Percentiles rank a stretch among this genome's conserved stretches.
These are phyloP conservation scores for Litsea cubeba DNA, from an alignment of 164 flowering plant genomes.

Conservation along the genomic window DNA sequence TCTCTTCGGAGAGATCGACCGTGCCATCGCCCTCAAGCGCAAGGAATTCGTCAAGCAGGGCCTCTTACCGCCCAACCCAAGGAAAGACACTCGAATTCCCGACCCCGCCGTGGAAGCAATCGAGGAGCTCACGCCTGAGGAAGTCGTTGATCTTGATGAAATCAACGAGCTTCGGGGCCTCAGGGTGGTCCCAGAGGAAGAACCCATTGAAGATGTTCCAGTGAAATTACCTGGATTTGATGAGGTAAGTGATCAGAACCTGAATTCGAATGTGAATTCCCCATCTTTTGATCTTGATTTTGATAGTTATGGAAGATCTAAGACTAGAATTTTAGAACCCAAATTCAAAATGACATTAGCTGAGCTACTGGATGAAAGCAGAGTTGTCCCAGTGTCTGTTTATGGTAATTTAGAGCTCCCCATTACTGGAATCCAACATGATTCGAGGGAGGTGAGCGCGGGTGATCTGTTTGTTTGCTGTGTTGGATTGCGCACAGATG, in stretches of 20 bases:
- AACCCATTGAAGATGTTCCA: conserved; percentile 15
- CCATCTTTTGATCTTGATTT: conserved; percentile 70
- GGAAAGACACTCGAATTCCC: conserved; percentile 20
- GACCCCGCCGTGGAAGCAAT: conserved; percentile 19
- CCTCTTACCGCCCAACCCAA: conserved; percentile 56
- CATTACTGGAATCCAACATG: conserved; percentile 86
- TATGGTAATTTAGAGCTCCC: conserved; percentile 80
- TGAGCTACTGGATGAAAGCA: conserved; percentile 94
- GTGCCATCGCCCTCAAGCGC: conserved; percentile 70
- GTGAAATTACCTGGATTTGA: conserved; percentile 17
- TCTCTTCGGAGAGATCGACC: conserved; percentile 76
- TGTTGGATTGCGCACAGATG: conserved; percentile 77
- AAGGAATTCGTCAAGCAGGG: conserved; percentile 85
- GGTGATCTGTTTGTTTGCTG: conserved; percentile 95
- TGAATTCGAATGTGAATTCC: conserved; percentile 4
- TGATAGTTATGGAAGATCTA: conserved; percentile 49
- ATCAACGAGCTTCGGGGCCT: conserved; percentile 66
- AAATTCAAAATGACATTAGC: conserved; percentile 78
- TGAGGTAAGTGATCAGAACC: conserved; percentile 22
- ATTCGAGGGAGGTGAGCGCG: conserved; percentile 68
- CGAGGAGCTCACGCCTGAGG: conserved; percentile 71
- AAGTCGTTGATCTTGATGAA: conserved; percentile 80
- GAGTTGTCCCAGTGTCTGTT: conserved; percentile 79
- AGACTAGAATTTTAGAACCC: conserved; percentile 76
- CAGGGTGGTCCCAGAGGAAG: conserved; percentile 28